phyloP scores from a whole-genome alignment of 2,329 filamentous ascomycete species.

The Monilinia aucupariae region DNA sequence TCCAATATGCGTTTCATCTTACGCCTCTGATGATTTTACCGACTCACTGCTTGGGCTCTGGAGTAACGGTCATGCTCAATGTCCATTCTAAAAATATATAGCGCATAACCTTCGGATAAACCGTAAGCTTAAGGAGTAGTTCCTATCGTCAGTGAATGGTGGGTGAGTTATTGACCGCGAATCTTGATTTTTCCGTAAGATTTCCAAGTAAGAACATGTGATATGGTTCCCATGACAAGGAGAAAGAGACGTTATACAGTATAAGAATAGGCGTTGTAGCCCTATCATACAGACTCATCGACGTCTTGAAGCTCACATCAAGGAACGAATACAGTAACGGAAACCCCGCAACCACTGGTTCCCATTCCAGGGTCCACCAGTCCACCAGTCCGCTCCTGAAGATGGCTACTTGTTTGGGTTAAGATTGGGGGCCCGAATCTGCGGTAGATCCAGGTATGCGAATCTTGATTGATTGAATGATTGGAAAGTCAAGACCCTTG shows the following conservation, averaged over 20 bases:
- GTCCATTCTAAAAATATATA: constrained; percentile 4
- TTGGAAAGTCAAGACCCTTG: neutral
- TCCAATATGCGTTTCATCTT: constrained; percentile 1
- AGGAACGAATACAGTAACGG: neutral
- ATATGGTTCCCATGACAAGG: constrained; percentile 6
- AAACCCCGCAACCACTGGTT: constrained; percentile 13
- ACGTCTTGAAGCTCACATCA: constrained; percentile 7
- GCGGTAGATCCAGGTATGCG: constrained; percentile 10
- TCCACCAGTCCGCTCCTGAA: neutral
- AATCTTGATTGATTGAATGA: constrained; percentile 3
- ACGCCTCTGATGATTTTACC: constrained; percentile 4
- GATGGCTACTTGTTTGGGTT: neutral
- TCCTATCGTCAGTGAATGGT: neutral
- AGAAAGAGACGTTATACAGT: neutral
- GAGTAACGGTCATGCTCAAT: neutral
- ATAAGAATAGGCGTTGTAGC: constrained; percentile 7
- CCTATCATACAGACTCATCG: neutral
- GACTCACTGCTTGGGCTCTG: neutral
- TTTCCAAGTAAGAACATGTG: neutral
- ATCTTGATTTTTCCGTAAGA: constrained; percentile 3
- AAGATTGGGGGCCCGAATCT: neutral
- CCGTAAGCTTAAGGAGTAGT: neutral
- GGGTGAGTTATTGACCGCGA: neutral
- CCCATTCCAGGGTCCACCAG: no score
- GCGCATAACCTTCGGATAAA: neutral